A percentile compares a stretch with the other conserved stretches of the same genome.
Conservation (phyloP, 257 asterid genomes). For the Fraxinus excelsior region DNA sequence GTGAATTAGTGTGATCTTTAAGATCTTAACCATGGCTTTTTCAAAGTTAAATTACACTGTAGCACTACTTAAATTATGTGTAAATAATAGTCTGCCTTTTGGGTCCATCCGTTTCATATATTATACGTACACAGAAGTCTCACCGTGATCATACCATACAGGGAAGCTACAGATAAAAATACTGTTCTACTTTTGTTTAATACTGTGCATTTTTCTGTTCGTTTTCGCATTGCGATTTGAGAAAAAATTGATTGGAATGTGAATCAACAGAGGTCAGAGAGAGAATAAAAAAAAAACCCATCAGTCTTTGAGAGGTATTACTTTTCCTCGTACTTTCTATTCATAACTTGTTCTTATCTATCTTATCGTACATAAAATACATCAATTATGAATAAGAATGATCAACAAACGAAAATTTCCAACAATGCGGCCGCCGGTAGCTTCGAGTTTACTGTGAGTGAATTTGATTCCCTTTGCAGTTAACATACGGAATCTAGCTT, state of each 20-base stretch:
- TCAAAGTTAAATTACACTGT: slow-evolving; percentile 26
- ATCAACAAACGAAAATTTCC: background rate
- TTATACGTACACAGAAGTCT: background rate
- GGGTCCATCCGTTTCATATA: slow-evolving; percentile 9
- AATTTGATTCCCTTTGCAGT: background rate
- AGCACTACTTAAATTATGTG: slow-evolving; percentile 47
- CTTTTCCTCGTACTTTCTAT: slow-evolving; percentile 38
- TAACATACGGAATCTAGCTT: slow-evolving; percentile 8
- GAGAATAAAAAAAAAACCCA: slow-evolving; percentile 3
- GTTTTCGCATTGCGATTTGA: slow-evolving; percentile 32
- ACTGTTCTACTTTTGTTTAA: background rate
- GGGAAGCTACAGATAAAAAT: background rate
- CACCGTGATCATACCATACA: background rate
- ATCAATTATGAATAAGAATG: background rate
- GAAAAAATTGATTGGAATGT: slow-evolving; percentile 20
- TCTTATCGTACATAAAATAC: background rate
- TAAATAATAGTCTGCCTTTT: slow-evolving; percentile 48
- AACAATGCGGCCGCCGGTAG: background rate
- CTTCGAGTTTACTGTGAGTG: background rate
- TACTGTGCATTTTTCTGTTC: background rate
- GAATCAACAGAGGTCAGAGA: slow-evolving; percentile 9
- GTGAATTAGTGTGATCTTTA: slow-evolving; percentile 23
- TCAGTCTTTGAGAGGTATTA: background rate
- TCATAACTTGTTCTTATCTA: slow-evolving; percentile 1
- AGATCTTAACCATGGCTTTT: slow-evolving; percentile 41